Evolutionary conservation across 495 filamentous ascomycete genomes (phyloP), one percentile per base, ranked within the genome.

Genomic region (Bacidia gigantensis): DNA sequence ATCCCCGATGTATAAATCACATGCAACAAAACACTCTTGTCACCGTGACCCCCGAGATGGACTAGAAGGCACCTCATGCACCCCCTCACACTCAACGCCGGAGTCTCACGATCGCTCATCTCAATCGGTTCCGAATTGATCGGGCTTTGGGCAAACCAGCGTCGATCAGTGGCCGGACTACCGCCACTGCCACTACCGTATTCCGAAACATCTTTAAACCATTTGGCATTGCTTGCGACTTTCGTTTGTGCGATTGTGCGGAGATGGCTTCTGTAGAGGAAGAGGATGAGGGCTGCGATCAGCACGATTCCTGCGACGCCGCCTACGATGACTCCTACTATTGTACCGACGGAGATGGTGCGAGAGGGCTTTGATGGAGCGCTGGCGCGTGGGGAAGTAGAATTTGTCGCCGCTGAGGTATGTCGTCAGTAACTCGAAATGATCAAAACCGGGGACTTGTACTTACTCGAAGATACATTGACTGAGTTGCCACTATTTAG

Each of bases 311-410:
- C 56, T 26, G 11, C 51, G 24, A 52, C 10, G 12, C 17, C 56
- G n/a, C 53, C 53, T 12, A 58, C 10, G 14, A 46, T 25, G 9
- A 23, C 24, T 0, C 56, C 56, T 9, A 53, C 54, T 23, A 58
- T 50, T 2, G 43, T 11, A 1, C 56, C 56, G 1, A 45, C n/a
- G 2, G 50, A 35, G 11, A 18, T 39, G 23, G 26, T 5, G 20
- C 11, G 26, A 9, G 45, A 23, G 5, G 29, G 5, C 14, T 35
- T 35, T 35, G 29, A 14, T 7, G 29, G 29, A 35, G 25, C 12
- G 44, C 10, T 23, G 10, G 20, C n/a, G n/a, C 14, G 55, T 35
- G 18, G 55, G 44, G 20, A 12, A n/a, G 22, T 47, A 3, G 29
- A 35, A 14, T 14, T 35, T 5, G 29, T 35, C 14, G 29, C 7